Evolutionary conservation across 208 protist species (phyloP).

Genomic region (Crithidia fasciculata): DNA sequence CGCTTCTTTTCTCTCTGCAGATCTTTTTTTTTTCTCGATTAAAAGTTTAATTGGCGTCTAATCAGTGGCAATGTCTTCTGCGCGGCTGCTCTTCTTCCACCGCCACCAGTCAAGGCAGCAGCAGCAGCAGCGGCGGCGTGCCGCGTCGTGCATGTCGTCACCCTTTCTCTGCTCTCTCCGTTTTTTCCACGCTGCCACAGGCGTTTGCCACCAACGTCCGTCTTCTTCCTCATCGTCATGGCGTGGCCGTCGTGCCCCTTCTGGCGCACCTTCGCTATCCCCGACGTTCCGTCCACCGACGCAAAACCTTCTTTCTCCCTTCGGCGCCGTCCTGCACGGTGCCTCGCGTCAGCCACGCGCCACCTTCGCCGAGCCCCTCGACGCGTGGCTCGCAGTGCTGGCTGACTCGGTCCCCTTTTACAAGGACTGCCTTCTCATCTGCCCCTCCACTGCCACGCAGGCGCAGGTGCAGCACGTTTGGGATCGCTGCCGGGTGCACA

Average conservation of each 20-base stretch:
- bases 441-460: conserved; percentile 41
- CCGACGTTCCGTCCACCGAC: conserved; percentile 10
- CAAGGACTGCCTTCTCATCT: conserved; percentile 67
- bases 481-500: conserved; percentile 49
- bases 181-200: too few species aligned
- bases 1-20: too few species aligned
- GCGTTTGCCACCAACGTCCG: neutral
- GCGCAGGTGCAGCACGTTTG: conserved; percentile 35
- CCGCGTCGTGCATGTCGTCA: too few species aligned
- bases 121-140: too few species aligned
- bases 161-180: too few species aligned
- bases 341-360: conserved; percentile 41
- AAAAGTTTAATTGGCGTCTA: too few species aligned
- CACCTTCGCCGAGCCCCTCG: conserved; percentile 66
- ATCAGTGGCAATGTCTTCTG: too few species aligned
- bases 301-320: conserved; percentile 39
- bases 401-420: conserved; percentile 81
- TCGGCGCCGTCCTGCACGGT: conserved; percentile 61
- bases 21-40: too few species aligned
- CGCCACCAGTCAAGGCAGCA: too few species aligned
- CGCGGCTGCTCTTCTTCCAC: too few species aligned
- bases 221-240: neutral
- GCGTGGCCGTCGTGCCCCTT: neutral
- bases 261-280: neutral
- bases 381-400: conserved; percentile 77